Base-by-base conservation (phyloP, 2,329 filamentous ascomycete species). In the Neocatenulostroma microsporum region DNA sequence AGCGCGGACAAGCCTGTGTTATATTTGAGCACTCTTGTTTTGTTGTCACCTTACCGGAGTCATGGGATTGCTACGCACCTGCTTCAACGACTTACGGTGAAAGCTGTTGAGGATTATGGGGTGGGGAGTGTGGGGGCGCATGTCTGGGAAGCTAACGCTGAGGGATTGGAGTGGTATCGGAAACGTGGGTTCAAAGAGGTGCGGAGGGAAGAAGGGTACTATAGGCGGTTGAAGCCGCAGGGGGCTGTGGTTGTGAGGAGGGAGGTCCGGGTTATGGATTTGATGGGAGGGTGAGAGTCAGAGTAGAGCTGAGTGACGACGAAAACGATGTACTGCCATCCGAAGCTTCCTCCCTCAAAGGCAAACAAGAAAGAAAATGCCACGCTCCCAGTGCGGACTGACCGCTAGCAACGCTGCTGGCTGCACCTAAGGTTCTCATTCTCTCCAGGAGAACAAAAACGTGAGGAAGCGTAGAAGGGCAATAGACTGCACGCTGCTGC, bases 81-180 rank as follows among this genome's bases (percentile, higher is more conserved):
- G 19, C 60, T 81, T 6, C 51, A 61, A 4, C 44, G 45, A 2
- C 46, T 70, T 9, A 48, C 48, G 9, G 42, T 39, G 15, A 48
- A 46, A 4, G 60, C 57, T 8, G 63, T 70, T 3, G 61, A 63
- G 21, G 60, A 69, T 37, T 70, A 76, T 44, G 66, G 67, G 18
- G 67, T 73, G 18, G 58, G 56, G 9, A 63, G 60, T 10, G 67
- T 80, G 14, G 75, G 72, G 2, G 77, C 77, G 9, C 77, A 81
- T 55, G 76, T 80, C 1, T 80, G 78, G 67, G 74, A 77, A 46
- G 70, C 68, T 15, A 80, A 80, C 38, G 63, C 68, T 13, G 74
- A 78, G 32, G 77, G 67, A 0, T 49, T 77, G 45, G 63, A 67
- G 31, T 81, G 77, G 77, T 81, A 81, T 58, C 53, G 56, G 29